Conservation (phyloP, 1,284 basidiomycete genomes). For the Chalciporus piperatoides region DNA sequence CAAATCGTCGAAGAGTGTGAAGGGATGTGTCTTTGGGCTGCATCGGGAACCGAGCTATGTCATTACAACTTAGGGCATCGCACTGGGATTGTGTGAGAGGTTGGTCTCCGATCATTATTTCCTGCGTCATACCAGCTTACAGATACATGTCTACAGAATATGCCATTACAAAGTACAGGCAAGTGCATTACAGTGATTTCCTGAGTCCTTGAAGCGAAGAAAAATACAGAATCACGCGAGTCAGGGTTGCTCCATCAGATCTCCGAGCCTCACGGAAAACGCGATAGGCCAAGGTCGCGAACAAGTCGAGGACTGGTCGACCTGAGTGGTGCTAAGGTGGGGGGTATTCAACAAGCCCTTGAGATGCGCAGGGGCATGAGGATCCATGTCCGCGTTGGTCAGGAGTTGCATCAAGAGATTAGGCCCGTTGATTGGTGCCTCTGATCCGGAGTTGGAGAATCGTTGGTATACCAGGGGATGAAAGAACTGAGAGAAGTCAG, state of each 20-base stretch:
- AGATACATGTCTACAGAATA: slow-evolving; percentile 17
- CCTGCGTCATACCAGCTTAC: not conserved
- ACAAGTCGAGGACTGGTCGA: not conserved
- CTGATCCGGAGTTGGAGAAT: slow-evolving; percentile 6
- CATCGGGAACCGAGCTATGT: slow-evolving; percentile 37
- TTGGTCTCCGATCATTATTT: not conserved
- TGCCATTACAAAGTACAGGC: not conserved
- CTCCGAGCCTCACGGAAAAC: slow-evolving; percentile 21
- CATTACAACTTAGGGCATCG: slow-evolving; percentile 43
- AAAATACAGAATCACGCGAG: not conserved
- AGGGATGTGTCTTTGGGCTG: slow-evolving; percentile 42
- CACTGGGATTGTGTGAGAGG: slow-evolving; percentile 1
- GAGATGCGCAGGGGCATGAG: not conserved
- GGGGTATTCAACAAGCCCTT: slow-evolving; percentile 2
- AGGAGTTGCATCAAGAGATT: not conserved
- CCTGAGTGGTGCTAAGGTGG: not conserved
- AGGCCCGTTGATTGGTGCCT: not conserved
- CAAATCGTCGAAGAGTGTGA: slow-evolving; percentile 41
- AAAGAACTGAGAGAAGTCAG: slow-evolving; percentile 34
- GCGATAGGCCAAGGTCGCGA: slow-evolving; percentile 20
- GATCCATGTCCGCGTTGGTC: not conserved
- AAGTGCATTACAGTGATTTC: not conserved
- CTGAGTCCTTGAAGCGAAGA: not conserved
- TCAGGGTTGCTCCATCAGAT: slow-evolving; percentile 10
- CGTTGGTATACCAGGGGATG: slow-evolving; percentile 13